Evolutionary conservation across 805 yeast species (phyloP), one percentile per base, ranked within the genome.

Genomic region (Candida andamanensis): DNA sequence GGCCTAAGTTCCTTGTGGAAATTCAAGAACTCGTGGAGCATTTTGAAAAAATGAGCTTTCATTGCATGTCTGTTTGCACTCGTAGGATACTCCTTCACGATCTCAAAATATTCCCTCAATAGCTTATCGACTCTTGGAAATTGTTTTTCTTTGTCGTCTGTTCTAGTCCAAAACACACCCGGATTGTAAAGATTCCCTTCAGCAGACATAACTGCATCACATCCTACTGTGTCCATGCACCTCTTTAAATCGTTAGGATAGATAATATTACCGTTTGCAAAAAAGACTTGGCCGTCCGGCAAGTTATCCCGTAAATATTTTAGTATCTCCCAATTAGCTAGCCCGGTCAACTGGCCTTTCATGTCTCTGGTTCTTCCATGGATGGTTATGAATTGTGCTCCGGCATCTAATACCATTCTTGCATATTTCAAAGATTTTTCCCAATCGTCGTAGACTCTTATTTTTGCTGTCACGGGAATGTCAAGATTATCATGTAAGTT

Each of bases 161-260:
- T 47, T 28, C 59, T 54, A 2, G 72, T 60, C 80, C 78, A 74
- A 54, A 92, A 90, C 1, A 89, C 77, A 5, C 95, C 97, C 1
- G 99, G 99, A 48, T 92, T 92, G 59, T 80, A 84, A 21, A 92
- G 63, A 50, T 87, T 87, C 1, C 96, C 96, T 56, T 92, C 99
- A 1, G 98, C 98, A 25, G 94, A 80, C 98, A 92, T 92, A 12
- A 92, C 92, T 0, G 87, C 95, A 58, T 92, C 97, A 42, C 92
- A 83, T 1, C 60, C 63, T 4, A 85, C 76, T 6, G 63, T 70
- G 2, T 67, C 68, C 26, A 76, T 52, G 53, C 96, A 83, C 39
- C 92, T 68, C 1, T 68, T 67, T 15, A 90, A 64, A 53, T 92
- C 97, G 26, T 80, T 83, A 0, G 95, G 85, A 49, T 92, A 92